These are phyloP conservation scores for Obba rivulosa DNA, from an alignment of 768 basidiomycete species.

Conservation along the genomic window DNA sequence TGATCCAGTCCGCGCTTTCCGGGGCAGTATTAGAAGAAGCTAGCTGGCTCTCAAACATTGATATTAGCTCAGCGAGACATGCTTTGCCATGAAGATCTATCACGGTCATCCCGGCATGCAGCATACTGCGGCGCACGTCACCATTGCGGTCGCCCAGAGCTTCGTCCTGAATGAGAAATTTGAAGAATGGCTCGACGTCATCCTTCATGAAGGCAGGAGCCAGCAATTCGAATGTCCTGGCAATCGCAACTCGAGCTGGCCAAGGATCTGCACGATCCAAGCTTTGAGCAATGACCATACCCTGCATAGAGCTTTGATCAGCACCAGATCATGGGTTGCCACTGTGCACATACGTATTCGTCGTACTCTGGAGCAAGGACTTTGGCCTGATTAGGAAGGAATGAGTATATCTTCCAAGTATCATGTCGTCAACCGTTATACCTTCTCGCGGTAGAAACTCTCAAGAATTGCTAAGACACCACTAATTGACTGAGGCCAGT, in stretches of 20 bases:
- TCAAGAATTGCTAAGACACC: conserved; percentile 50
- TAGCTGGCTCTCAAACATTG: conserved; percentile 77
- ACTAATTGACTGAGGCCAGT: conserved; percentile 56
- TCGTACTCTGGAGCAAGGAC: conserved; percentile 90
- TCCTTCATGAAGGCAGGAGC: conserved; percentile 59
- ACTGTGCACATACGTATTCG: conserved; percentile 59
- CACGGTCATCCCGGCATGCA: conserved; percentile 75
- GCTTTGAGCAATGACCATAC: conserved; percentile 87
- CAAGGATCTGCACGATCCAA: conserved; percentile 89
- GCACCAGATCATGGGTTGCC: background rate
- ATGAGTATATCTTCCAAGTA: background rate
- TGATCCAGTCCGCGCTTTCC: conserved; percentile 81
- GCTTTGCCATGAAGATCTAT: conserved; percentile 80
- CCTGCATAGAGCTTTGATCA: conserved; percentile 39
- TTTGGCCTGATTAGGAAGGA: conserved; percentile 51
- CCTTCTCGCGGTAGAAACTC: conserved; percentile 81
- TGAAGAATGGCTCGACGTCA: conserved; percentile 69
- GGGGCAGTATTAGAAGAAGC: conserved; percentile 41
- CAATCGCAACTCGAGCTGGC: conserved; percentile 73
- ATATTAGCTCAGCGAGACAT: conserved; percentile 68
- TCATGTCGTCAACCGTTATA: conserved; percentile 17
- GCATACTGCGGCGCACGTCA: conserved; percentile 82
- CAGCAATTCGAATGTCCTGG: conserved; percentile 58
- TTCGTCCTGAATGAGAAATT: conserved; percentile 79
- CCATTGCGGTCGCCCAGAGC: conserved; percentile 82